Evolutionary conservation across 2,329 filamentous ascomycete genomes (phyloP), one percentile per base, ranked within the genome.

Genomic region (Proliferodiscus dingleyae): DNA sequence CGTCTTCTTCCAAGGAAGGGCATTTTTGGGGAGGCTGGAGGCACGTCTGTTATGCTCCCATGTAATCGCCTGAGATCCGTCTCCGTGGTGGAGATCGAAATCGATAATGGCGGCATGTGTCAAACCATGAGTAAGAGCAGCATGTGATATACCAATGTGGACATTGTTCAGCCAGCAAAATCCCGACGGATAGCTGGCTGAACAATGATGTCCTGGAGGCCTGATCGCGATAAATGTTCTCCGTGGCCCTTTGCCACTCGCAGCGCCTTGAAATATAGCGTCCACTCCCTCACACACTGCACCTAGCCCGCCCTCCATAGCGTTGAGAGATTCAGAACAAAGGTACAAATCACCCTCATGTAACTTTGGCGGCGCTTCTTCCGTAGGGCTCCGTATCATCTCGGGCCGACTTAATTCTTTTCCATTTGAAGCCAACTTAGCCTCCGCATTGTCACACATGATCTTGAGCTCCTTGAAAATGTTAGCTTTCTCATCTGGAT

Each of bases 91-190:
- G 18, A 95, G 73, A 64, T 95, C 89, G 62, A 95, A 91, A 62
- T 95, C 89, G 24, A 51, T 81, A 51, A 95, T 97, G 9, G 89
- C 93, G 0, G 90, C 91, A 64, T 98, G 93, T 0, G 91, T 97
- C 22, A 97, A 70, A 0, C 86, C 89, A 61, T 98, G 86, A 30
- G 77, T 78, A 51, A 91, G 80, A 16, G 88, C 83, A 9, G 84
- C 91, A 64, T 98, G 87, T 65, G 94, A 87, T 54, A 98, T 95
- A 0, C 91, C 93, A 18, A 98, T 88, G 62, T 97, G 91, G 1
- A 98, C 89, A 62, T 98, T 98, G 66, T 98, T 98, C 41, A 98
- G 71, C 91, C 93, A 98, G 69, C 93, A 98, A 63, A 98, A 98
- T 0, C 93, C 93, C 2, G 91, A 96, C 0, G 93, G 93, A 58